Base-by-base conservation (phyloP, 2,329 filamentous ascomycete species). In the Teratosphaeria viscida region DNA sequence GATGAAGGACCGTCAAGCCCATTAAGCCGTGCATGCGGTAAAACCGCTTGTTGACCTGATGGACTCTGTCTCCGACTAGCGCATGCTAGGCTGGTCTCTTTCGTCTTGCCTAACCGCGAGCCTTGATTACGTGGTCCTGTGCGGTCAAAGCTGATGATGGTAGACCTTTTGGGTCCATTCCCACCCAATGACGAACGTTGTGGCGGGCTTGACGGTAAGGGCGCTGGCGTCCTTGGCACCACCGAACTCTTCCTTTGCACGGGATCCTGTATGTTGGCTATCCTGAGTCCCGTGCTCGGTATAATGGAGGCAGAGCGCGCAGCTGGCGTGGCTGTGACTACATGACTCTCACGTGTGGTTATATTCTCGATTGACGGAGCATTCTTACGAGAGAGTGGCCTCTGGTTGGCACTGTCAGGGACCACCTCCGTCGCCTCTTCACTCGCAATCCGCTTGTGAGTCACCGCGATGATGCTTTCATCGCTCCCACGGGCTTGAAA, bases 91-190 rank as follows among this genome's bases (percentile, higher is more conserved):
- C 52, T 55, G 37, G 26, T 19, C 23, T 49, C 49, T 16, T 55
- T 47, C 55, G 59, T 60, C 39, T 59, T 57, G 3, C 34, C 55
- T 16, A 58, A 63, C 11, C 19, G n/a, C 1, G 49, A 43, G 55
- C 71, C 70, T 59, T 72, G 71, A 55, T 73, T 73, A 3, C 62
- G 67, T 6, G 70, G 70, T 8, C 70, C 70, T 8, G 58, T 52
- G n/a, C 63, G 63, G 47, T 62, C 62, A 27, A 71, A 72, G 23
- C 55, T 60, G 27, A 72, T 66, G 59, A 71, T 63, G 2, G 63
- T 64, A 16, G 66, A 56, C 39, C 70, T 71, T 8, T 62, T 63
- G 11, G 62, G 37, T 23, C 57, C 54, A 29, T 43, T 53, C 29
- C 54, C 57, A 27, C 57, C 55, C 27, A 59, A 37, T 34, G 26